These are phyloP conservation scores for Fusarium sp. DNA, from an alignment of 2,329 filamentous ascomycete species.

Conservation along the genomic window DNA sequence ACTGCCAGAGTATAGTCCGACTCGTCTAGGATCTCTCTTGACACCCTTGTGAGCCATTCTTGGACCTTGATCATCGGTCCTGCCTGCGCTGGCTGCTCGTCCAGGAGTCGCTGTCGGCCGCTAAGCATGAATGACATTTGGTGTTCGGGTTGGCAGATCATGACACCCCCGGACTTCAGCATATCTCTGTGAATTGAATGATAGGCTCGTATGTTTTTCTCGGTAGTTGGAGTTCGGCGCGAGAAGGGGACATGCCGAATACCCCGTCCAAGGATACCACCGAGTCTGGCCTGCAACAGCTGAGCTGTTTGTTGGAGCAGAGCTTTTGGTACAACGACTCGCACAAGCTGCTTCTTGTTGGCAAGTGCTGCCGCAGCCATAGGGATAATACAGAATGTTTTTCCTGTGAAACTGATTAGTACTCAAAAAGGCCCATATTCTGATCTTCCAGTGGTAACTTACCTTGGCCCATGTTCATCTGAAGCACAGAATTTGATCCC, in stretches of 20 bases:
- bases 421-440: neutral
- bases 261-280: slow-evolving; percentile 62
- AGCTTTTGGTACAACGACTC: slow-evolving; percentile 67
- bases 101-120: slow-evolving; percentile 64
- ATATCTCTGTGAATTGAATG: slow-evolving; percentile 51
- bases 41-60: slow-evolving; percentile 57
- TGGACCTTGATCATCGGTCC: slow-evolving; percentile 62
- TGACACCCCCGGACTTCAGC: slow-evolving; percentile 56
- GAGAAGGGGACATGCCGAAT: slow-evolving; percentile 68
- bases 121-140: slow-evolving; percentile 72
- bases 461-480: slow-evolving; percentile 74
- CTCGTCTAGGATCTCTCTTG: slow-evolving; percentile 73
- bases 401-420: slow-evolving; percentile 50
- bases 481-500: slow-evolving; percentile 65
- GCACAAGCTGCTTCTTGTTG: slow-evolving; percentile 56
- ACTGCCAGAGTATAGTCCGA: slow-evolving; percentile 66
- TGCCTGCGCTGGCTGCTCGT: slow-evolving; percentile 56
- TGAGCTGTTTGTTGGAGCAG: slow-evolving; percentile 67
- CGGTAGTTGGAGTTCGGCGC: slow-evolving; percentile 50
- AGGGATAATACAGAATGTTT: slow-evolving; percentile 66
- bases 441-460: neutral
- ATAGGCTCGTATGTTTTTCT: slow-evolving; percentile 46
- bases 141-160: slow-evolving; percentile 71
- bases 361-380: slow-evolving; percentile 59
- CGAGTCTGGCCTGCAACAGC: slow-evolving; percentile 62